Evolutionary conservation across 148 eudicot species (phyloP).

Genomic region (Dysphania ambrosioides): DNA sequence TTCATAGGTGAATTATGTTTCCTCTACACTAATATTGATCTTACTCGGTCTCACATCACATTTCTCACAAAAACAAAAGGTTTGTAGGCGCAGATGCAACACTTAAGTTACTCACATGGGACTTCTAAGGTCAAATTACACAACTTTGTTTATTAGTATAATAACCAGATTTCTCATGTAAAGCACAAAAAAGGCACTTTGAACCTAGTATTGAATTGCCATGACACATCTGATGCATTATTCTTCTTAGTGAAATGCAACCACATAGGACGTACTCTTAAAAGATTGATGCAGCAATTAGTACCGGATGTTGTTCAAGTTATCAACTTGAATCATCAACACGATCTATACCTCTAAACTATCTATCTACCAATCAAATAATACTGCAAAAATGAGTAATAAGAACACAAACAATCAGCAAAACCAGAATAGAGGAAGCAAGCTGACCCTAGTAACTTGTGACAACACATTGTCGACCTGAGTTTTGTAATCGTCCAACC

Average conservation of each 20-base stretch:
- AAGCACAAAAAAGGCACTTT: neutral
- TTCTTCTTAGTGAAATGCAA: neutral
- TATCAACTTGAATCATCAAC: neutral
- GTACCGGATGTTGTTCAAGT: neutral
- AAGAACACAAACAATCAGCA: neutral
- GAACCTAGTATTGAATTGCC: neutral
- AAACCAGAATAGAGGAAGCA: neutral
- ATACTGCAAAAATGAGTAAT: neutral
- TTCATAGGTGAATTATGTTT: neutral
- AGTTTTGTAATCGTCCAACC: constrained; percentile 29
- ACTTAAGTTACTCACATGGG: neutral
- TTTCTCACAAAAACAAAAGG: neutral
- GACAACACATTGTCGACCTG: constrained; percentile 37
- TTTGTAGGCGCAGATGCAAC: neutral
- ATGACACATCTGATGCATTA: neutral
- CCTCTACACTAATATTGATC: neutral
- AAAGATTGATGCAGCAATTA: neutral
- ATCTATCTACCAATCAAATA: neutral
- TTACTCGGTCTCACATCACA: neutral
- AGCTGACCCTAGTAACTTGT: constrained; percentile 46
- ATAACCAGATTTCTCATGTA: neutral
- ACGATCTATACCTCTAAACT: neutral
- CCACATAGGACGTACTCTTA: no score
- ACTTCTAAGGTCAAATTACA: neutral
- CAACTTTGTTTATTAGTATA: neutral